Percentiles rank a stretch among this genome's conserved stretches.
Evolutionary conservation across 192 early-diverging fungal species (phyloP).

Genomic region (Coemansia sp.): DNA sequence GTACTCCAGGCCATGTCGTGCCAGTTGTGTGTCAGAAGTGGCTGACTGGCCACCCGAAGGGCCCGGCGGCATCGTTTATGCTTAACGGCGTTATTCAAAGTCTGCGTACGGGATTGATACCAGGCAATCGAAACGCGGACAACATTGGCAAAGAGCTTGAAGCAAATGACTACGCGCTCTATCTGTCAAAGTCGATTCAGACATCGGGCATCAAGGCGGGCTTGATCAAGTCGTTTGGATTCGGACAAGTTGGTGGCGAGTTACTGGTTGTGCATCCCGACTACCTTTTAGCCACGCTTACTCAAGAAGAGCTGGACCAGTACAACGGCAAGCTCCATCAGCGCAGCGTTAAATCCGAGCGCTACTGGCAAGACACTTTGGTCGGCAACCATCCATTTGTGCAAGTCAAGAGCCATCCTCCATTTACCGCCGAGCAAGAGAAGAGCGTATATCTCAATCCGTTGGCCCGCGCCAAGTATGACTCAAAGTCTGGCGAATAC

Average conservation of each 20-base stretch:
- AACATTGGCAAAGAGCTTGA: constrained; percentile 60
- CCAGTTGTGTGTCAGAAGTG: constrained; percentile 90
- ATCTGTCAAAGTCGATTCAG: constrained; percentile 69
- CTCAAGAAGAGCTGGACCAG: constrained; percentile 5
- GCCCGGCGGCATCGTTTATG: constrained; percentile 92
- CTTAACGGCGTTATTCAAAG: constrained; percentile 86
- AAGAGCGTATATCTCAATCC: constrained; percentile 26
- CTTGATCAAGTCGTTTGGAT: constrained; percentile 68
- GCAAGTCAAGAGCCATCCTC: constrained; percentile 26
- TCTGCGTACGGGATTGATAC: constrained; percentile 80
- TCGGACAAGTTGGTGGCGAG: constrained; percentile 73
- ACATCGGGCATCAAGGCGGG: constrained; percentile 69
- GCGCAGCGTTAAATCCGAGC: neutral
- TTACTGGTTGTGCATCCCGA: constrained; percentile 68
- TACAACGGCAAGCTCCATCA: constrained; percentile 18
- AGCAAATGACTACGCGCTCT: constrained; percentile 79
- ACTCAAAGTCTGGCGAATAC: constrained; percentile 14
- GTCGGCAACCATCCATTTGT: constrained; percentile 41
- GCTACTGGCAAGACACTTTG: constrained; percentile 36
- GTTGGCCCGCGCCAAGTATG: constrained; percentile 16
- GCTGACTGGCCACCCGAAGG: constrained; percentile 91
- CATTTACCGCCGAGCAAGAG: constrained; percentile 28
- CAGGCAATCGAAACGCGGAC: constrained; percentile 84
- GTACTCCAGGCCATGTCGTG: constrained; percentile 78
- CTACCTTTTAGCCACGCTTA: constrained; percentile 56